Percentiles rank a stretch among this genome's conserved stretches.
These are phyloP conservation scores for Aspergillus sp. DNA, from an alignment of 2,329 filamentous ascomycete species.

Conservation along the genomic window DNA sequence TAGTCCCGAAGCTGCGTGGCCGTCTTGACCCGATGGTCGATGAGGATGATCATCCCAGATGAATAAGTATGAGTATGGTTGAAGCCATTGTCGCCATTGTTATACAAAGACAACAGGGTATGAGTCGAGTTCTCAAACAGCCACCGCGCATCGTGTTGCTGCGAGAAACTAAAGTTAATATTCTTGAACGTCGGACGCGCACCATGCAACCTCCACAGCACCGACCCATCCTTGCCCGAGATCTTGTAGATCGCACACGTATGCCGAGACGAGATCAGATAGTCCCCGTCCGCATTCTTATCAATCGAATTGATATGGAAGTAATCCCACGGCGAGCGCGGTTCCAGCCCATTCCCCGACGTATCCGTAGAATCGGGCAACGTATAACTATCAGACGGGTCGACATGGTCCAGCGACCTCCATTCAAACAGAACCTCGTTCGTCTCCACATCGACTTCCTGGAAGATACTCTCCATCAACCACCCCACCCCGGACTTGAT, in stretches of 20 bases:
- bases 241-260: slow-evolving; percentile 38
- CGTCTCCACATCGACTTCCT: slow-evolving; percentile 50
- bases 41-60: slow-evolving; percentile 34
- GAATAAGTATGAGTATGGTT: slow-evolving; percentile 35
- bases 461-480: slow-evolving; percentile 50
- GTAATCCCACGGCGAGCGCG: slow-evolving; percentile 42
- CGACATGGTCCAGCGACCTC: slow-evolving; percentile 47
- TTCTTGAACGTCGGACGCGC: slow-evolving; percentile 32
- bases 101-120: slow-evolving; percentile 35
- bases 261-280: slow-evolving; percentile 38
- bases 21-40: slow-evolving; percentile 32
- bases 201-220: slow-evolving; percentile 36
- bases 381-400: slow-evolving; percentile 45
- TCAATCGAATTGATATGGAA: slow-evolving; percentile 42
- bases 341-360: slow-evolving; percentile 44
- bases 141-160: slow-evolving; percentile 39
- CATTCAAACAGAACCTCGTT: slow-evolving; percentile 46
- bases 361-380: slow-evolving; percentile 40
- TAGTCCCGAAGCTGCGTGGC: slow-evolving; percentile 31
- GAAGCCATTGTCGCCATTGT: slow-evolving; percentile 40
- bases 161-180: slow-evolving; percentile 39
- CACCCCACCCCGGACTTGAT: slow-evolving; percentile 43
- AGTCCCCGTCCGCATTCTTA: slow-evolving; percentile 37
- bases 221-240: slow-evolving; percentile 33
- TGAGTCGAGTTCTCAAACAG: slow-evolving; percentile 34